These are phyloP conservation scores for Pythium myriotylum DNA, from an alignment of 352 stramenopile species.

Conservation along the genomic window DNA sequence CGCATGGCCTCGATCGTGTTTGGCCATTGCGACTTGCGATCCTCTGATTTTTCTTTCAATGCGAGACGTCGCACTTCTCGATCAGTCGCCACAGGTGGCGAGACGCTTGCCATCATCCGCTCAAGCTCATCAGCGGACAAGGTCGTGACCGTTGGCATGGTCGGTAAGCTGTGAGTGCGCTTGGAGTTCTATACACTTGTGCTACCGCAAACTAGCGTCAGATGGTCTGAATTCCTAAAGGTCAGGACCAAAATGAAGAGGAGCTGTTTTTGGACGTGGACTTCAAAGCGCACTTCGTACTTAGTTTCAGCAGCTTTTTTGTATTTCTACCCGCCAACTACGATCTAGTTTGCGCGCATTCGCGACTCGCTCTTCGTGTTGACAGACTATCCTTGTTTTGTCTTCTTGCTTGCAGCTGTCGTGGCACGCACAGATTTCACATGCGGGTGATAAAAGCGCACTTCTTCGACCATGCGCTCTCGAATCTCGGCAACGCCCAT, in stretches of 20 bases:
- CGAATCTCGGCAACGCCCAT: conserved; percentile 82
- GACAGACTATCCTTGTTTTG: conserved; percentile 19
- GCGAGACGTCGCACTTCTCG: conserved; percentile 59
- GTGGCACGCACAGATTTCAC: conserved; percentile 15
- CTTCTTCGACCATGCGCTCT: conserved; percentile 78
- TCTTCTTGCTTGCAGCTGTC: conserved; percentile 21
- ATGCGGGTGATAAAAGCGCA: conserved; percentile 76
- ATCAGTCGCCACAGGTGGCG: conserved; percentile 60
- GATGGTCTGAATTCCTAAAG: background rate
- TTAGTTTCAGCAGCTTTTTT: background rate
- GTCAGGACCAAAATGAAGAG: background rate
- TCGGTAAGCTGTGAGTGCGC: background rate
- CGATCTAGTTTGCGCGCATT: background rate
- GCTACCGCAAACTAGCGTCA: background rate
- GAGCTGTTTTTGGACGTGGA: conserved; percentile 9
- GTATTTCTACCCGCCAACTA: background rate
- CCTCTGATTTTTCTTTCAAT: conserved; percentile 79
- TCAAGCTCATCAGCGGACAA: conserved; percentile 66
- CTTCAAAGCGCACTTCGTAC: background rate
- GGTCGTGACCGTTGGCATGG: conserved; percentile 45
- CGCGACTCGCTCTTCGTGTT: too few relatives aligned
- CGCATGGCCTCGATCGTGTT: conserved; percentile 92
- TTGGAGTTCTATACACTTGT: background rate
- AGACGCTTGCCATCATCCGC: conserved; percentile 74
- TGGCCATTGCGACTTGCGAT: conserved; percentile 86